Conservation (phyloP, 2,329 filamentous ascomycete species). For the Xylariales sp. region DNA sequence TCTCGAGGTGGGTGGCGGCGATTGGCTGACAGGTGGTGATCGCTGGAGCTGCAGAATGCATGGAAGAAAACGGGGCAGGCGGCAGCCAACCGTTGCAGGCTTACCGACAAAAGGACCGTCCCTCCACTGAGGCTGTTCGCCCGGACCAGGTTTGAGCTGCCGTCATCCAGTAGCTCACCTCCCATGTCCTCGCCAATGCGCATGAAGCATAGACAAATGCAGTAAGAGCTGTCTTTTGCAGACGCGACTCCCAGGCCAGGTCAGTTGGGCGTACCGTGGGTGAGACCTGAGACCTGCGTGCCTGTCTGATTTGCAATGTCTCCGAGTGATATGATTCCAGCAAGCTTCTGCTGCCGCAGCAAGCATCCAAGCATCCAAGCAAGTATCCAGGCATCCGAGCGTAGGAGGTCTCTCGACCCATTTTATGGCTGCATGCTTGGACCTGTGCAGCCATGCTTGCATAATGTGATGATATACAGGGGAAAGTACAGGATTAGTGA, state of each 20-base stretch:
- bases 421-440: slow-evolving; percentile 27
- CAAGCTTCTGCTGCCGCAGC: not conserved
- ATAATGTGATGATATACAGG: slow-evolving; percentile 24
- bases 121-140: slow-evolving; percentile 32
- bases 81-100: slow-evolving; percentile 33
- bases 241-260: slow-evolving; percentile 10
- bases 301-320: slow-evolving; percentile 24
- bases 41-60: slow-evolving; percentile 25
- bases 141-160: slow-evolving; percentile 25
- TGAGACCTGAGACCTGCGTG: slow-evolving; percentile 18
- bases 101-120: slow-evolving; percentile 24
- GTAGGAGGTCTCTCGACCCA: slow-evolving; percentile 11
- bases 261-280: slow-evolving; percentile 26
- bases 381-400: slow-evolving; percentile 14
- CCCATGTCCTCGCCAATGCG: slow-evolving; percentile 26
- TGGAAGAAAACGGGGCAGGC: slow-evolving; percentile 29
- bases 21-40: slow-evolving; percentile 25
- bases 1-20: slow-evolving; percentile 25
- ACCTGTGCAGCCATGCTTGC: slow-evolving; percentile 27
- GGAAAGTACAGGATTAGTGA: slow-evolving; percentile 13
- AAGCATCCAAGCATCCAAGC: too few species aligned
- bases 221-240: slow-evolving; percentile 24
- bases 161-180: slow-evolving; percentile 32
- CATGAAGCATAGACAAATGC: slow-evolving; percentile 36
- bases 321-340: slow-evolving; percentile 19